phyloP scores from a whole-genome alignment of 2,329 filamentous ascomycete genomes.

The Cladosporium cucumerinum region DNA sequence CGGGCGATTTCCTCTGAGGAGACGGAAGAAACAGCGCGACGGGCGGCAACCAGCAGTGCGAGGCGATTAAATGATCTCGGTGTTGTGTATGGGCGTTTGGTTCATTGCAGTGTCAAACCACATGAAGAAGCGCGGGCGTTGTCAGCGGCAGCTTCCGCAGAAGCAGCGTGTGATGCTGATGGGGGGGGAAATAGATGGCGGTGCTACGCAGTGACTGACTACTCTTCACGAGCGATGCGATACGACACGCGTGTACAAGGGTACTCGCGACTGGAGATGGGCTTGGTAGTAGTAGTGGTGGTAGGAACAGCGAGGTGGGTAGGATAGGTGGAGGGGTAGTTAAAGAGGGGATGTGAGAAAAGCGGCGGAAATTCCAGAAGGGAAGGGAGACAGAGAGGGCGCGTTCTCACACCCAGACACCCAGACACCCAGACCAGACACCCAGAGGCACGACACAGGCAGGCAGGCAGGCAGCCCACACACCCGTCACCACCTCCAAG shows the following conservation, averaged over 20 bases:
- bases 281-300: neutral
- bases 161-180: neutral
- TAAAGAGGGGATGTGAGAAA: conserved; percentile 11
- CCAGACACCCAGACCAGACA: too few species aligned
- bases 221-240: neutral
- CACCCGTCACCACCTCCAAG: neutral
- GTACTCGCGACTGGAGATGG: neutral
- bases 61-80: conserved; percentile 23
- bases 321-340: conserved; percentile 9
- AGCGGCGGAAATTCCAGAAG: conserved; percentile 14
- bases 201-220: neutral
- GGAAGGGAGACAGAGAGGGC: conserved; percentile 1
- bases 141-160: neutral
- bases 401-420: neutral
- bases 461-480: neutral
- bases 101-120: conserved; percentile 13
- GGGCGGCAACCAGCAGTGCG: conserved; percentile 25
- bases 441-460: neutral
- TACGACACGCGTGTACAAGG: conserved; percentile 2
- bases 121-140: conserved; percentile 11
- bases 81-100: conserved; percentile 17
- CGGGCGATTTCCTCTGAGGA: conserved; percentile 4
- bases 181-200: neutral
- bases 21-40: conserved; percentile 6
- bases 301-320: neutral